Evolutionary conservation across 2,329 filamentous ascomycete genomes (phyloP), one percentile per base, ranked within the genome.

Genomic region (Amauroascus verrucosus): DNA sequence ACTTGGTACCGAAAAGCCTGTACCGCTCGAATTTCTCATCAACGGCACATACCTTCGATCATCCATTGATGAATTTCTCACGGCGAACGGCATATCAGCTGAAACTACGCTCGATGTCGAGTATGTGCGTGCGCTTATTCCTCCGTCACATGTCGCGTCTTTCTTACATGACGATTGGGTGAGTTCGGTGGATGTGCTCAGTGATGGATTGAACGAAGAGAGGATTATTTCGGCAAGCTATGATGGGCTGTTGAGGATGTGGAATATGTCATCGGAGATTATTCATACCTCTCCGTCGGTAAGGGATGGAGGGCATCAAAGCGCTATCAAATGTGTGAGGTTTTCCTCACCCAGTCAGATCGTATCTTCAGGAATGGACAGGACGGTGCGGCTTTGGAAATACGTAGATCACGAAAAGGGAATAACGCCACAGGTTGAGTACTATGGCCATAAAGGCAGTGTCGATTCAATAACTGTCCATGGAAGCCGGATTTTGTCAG

Each of bases 151-250:
- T 68, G 83, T 95, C 61, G 85, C 89, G 11, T 93, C 86, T 65
- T 98, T 95, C 67, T 85, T 96, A 73, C 91, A 98, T 68, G 90
- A 98, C 65, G 93, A 97, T 69, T 98, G 93, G 93, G 86, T 98
- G 47, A 88, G 87, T 66, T 80, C 81, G 24, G 82, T 97, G 24
- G 89, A 96, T 67, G 80, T 95, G 3, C 75, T 95, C 22, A 90
- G 71, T 13, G 81, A 77, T 11, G 85, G 86, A 1, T 71, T 74
- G 6, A 79, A 81, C 20, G 80, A 84, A 59, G 82, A 86, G 62
- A 76, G 86, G 57, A 84, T 97, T 56, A 73, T 95, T n/a, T 94
- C 88, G n/a, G 88, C 83, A 28, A 91, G 88, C 46, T 97, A 95
- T 66, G 93, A 98, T 67, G 91, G 91, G 7, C 72, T 95, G 14